Evolutionary conservation across 2,329 filamentous ascomycete species (phyloP), one percentile per base, ranked within the genome.

Genomic region (Cercospora sojina): DNA sequence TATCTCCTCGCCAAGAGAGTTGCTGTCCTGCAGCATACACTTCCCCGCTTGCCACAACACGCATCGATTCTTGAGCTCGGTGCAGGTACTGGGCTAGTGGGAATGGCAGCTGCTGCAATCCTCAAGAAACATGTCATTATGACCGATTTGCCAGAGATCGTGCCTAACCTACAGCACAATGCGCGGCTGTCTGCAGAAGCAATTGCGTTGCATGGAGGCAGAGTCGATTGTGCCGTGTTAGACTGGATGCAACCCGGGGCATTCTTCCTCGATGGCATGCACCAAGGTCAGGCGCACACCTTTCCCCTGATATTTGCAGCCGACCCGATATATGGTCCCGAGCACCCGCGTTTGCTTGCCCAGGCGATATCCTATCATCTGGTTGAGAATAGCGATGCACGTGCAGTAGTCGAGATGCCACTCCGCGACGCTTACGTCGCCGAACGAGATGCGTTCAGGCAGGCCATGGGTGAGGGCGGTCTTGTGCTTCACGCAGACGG

Each of bases 41-140:
- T 74, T 23, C 69, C 70, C 5, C 32, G 63, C 16, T 49, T 66
- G 8, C 55, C 60, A 20, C 63, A 60, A 27, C 53, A 69, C 51
- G 69, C 64, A 25, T 56, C 67, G 13, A 81, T 85, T 5, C 83
- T 98, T 8, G 94, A 98, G 76, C 85, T 98, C 1, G 95, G 94
- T 3, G 89, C 94, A 0, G 94, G 95, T 0, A 98, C 94, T 0
- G 94, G 94, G 0, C 84, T 99, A n/a, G 86, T 97, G 9, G 95
- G 95, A 0, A 82, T 98, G 51, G 90, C 93, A 1, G 92, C 93
- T 25, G 92, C 93, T 7, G 88, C 87, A 13, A 82, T 92, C 25
- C 90, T 91, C 82, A 81, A 82, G 51, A 84, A 85, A 0, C 80
- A 85, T 18, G 90, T 96, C 4, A 80, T 90, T 9, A 82, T 97